These are phyloP conservation scores for Lentinus polychrous DNA, from an alignment of 1,284 basidiomycete species.

Conservation along the genomic window DNA sequence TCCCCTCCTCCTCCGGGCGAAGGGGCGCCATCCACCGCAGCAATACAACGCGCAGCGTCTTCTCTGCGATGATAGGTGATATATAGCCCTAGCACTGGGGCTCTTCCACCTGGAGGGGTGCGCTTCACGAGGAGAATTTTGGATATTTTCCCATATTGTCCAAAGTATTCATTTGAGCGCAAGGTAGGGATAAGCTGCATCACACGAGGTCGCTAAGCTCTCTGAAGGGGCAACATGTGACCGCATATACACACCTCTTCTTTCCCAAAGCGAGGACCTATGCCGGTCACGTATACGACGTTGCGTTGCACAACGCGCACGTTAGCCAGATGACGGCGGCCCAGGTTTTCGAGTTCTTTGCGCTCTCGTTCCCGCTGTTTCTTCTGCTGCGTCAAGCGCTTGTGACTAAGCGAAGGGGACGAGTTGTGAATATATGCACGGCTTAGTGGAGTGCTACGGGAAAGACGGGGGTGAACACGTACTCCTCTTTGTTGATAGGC, in stretches of 20 bases:
- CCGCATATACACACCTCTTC: slow-evolving; percentile 72
- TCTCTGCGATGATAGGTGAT: slow-evolving; percentile 94
- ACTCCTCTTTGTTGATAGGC: slow-evolving; percentile 95
- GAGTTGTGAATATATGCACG: slow-evolving; percentile 3
- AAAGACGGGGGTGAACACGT: slow-evolving; percentile 28
- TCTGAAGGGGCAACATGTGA: slow-evolving; percentile 5
- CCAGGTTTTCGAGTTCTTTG: slow-evolving; percentile 89
- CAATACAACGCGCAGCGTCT: slow-evolving; percentile 91
- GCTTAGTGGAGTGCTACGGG: slow-evolving; percentile 1
- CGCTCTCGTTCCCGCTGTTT: slow-evolving; percentile 90
- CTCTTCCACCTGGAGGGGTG: slow-evolving; percentile 64
- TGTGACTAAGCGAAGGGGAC: slow-evolving; percentile 56
- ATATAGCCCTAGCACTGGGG: slow-evolving; percentile 87
- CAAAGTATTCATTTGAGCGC: slow-evolving; percentile 95
- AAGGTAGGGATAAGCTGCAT: slow-evolving; percentile 87
- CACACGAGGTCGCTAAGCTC: slow-evolving; percentile 14
- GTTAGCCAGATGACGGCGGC: slow-evolving; percentile 86
- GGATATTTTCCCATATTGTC: slow-evolving; percentile 97
- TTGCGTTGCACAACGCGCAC: slow-evolving; percentile 96
- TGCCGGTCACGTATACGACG: slow-evolving; percentile 94
- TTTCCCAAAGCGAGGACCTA: slow-evolving; percentile 84
- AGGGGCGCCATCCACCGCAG: slow-evolving; percentile 86
- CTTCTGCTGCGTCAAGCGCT: slow-evolving; percentile 93
- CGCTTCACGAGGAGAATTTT: slow-evolving; percentile 95
- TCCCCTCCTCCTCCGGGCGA: slow-evolving; percentile 77